Evolutionary conservation across 2,329 filamentous ascomycete species (phyloP).

Genomic region (Colletotrichum gloeosporioides): DNA sequence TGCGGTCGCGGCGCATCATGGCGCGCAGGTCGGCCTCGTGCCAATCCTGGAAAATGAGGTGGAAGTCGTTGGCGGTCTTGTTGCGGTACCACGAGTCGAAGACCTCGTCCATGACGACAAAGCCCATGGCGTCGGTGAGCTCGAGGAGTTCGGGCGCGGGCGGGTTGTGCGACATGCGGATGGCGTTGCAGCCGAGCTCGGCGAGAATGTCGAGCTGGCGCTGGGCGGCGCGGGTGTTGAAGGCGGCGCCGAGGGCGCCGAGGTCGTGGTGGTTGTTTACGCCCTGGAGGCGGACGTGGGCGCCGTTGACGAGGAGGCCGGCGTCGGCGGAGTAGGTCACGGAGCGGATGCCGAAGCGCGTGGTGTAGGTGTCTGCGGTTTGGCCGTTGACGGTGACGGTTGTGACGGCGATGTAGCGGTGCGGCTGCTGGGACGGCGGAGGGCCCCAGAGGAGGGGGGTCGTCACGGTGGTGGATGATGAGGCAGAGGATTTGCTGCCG

Average conservation of each 20-base stretch:
- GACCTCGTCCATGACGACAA: conserved; percentile 58
- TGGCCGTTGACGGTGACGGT: conserved; percentile 31
- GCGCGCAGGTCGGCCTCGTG: conserved; percentile 56
- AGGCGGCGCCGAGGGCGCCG: conserved; percentile 54
- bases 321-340: conserved; percentile 42
- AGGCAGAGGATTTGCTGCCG: conserved; percentile 35
- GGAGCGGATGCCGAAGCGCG: conserved; percentile 53
- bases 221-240: conserved; percentile 52
- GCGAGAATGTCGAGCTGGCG: conserved; percentile 54
- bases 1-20: conserved; percentile 59
- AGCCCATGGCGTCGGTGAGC: conserved; percentile 52
- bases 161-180: conserved; percentile 59
- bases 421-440: conserved; percentile 46
- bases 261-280: conserved; percentile 57
- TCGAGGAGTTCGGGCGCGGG: conserved; percentile 56
- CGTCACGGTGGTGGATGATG: conserved; percentile 30
- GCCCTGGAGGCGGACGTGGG: conserved; percentile 49
- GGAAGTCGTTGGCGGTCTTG: conserved; percentile 55
- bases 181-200: conserved; percentile 54
- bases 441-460: conserved; percentile 56
- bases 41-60: conserved; percentile 58
- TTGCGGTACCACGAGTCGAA: conserved; percentile 56
- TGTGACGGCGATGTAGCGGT: conserved; percentile 53
- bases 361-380: conserved; percentile 50
- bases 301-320: conserved; percentile 52